These are phyloP conservation scores for Tylopilus vinaceipallidus DNA, from an alignment of 768 basidiomycete species.

Conservation along the genomic window DNA sequence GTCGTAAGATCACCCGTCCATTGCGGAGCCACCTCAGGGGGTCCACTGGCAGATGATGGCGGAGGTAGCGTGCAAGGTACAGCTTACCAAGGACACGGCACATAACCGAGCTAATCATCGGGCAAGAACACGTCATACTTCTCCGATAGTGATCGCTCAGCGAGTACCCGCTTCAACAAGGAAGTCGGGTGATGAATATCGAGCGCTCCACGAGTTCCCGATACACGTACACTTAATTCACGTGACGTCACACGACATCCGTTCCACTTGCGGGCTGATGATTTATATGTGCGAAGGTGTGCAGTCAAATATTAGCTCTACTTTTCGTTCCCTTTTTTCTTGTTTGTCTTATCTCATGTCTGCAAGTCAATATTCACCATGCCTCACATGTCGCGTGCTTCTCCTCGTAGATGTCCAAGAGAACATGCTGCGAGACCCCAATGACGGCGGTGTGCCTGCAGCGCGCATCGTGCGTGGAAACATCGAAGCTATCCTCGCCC, in stretches of 20 bases:
- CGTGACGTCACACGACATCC: conserved; percentile 30
- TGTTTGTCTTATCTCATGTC: conserved; percentile 15
- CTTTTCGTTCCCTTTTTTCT: neutral
- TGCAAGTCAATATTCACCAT: conserved; percentile 17
- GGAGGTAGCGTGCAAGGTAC: neutral
- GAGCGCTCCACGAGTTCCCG: neutral
- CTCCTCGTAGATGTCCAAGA: conserved; percentile 60
- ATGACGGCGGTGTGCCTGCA: conserved; percentile 52
- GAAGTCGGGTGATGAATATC: neutral
- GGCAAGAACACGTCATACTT: neutral
- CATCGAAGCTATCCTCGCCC: conserved; percentile 46
- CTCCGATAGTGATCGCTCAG: neutral
- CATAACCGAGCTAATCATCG: neutral
- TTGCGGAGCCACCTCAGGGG: neutral
- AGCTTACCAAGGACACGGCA: neutral
- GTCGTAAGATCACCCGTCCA: neutral
- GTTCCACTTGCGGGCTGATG: conserved; percentile 1
- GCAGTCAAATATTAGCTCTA: neutral
- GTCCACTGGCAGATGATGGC: neutral
- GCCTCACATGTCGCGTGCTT: conserved; percentile 42
- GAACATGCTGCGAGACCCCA: conserved; percentile 46
- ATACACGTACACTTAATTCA: too few relatives aligned
- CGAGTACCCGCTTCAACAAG: neutral
- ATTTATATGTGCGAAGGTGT: conserved; percentile 15
- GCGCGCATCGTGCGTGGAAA: conserved; percentile 43